Percentiles rank a stretch among this genome's conserved stretches.
These are phyloP conservation scores for Begonia fuchsioides DNA, from an alignment of 306 rosid genomes.

Conservation along the genomic window DNA sequence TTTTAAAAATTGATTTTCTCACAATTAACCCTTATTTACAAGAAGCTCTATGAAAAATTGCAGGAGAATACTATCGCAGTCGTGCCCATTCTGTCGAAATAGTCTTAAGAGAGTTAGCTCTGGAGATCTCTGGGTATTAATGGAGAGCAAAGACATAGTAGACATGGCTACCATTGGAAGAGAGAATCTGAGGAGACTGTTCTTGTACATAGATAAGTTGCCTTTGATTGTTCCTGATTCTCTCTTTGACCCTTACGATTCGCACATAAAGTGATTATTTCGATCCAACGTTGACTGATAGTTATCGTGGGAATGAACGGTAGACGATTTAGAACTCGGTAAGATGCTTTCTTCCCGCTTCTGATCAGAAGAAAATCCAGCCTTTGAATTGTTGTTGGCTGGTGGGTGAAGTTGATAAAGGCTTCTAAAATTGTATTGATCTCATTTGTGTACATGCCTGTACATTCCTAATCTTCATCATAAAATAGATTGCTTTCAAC, in stretches of 20 bases:
- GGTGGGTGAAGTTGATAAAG: slow-evolving; percentile 51
- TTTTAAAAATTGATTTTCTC: no score
- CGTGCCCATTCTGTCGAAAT: slow-evolving; percentile 93
- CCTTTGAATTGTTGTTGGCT: slow-evolving; percentile 34
- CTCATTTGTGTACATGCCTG: slow-evolving; percentile 46
- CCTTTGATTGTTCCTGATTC: slow-evolving; percentile 70
- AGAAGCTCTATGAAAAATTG: no score
- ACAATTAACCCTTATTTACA: no score
- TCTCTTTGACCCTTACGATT: slow-evolving; percentile 68
- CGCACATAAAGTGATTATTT: slow-evolving; percentile 52
- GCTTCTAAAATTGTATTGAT: slow-evolving; percentile 38
- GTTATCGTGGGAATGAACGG: no score
- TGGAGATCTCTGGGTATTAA: slow-evolving; percentile 80
- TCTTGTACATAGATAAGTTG: slow-evolving; percentile 76
- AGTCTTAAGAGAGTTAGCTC: slow-evolving; percentile 85
- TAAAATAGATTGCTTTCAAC: slow-evolving; percentile 19
- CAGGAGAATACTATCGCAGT: slow-evolving; percentile 86
- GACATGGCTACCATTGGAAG: slow-evolving; percentile 69
- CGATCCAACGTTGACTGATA: slow-evolving; percentile 12
- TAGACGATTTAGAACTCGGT: slow-evolving; percentile 33
- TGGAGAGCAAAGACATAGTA: slow-evolving; percentile 51
- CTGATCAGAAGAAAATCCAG: slow-evolving; percentile 34
- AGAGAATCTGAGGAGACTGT: slow-evolving; percentile 80
- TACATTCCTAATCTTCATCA: slow-evolving; percentile 42
- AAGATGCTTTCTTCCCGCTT: slow-evolving; percentile 37